Conservation (phyloP, 192 early-diverging fungal genomes). For the Mortierella antarctica region DNA sequence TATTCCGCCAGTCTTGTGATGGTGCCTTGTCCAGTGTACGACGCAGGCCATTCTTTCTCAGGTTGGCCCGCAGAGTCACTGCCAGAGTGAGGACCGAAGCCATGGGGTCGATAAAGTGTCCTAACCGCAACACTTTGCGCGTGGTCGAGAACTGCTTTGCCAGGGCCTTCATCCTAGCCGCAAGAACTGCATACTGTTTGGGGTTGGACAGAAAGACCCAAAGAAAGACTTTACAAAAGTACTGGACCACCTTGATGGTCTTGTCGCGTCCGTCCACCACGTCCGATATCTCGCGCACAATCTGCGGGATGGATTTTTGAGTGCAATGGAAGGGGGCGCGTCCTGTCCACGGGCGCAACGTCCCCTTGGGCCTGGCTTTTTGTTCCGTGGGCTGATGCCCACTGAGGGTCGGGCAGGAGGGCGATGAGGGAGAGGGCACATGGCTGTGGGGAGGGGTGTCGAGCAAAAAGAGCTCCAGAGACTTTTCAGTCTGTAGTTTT, state of each 20-base stretch:
- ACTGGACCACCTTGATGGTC: conserved; percentile 81
- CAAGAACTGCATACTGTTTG: conserved; percentile 24
- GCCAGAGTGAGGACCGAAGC: conserved; percentile 59
- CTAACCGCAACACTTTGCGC: conserved; percentile 80
- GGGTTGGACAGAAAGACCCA: conserved; percentile 52
- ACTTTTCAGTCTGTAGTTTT: conserved; percentile 12
- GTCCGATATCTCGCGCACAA: conserved; percentile 71
- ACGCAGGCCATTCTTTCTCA: conserved; percentile 2
- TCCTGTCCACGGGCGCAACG: neutral
- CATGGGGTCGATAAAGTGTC: conserved; percentile 75
- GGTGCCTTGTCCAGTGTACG: conserved; percentile 12
- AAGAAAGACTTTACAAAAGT: conserved; percentile 78
- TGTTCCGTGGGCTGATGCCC: neutral
- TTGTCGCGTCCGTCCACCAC: conserved; percentile 89
- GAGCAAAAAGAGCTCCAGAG: conserved; percentile 19
- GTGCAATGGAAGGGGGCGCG: conserved; percentile 22
- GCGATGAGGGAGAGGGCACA: conserved; percentile 33
- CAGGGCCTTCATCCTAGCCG: conserved; percentile 49
- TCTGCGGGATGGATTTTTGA: conserved; percentile 24
- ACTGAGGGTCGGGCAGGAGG: conserved; percentile 17
- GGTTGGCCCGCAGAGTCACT: conserved; percentile 2
- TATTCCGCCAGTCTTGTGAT: conserved; percentile 8
- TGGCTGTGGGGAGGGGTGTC: conserved; percentile 46
- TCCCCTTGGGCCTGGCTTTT: neutral
- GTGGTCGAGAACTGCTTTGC: conserved; percentile 80